phyloP scores from a whole-genome alignment of 352 stramenopile species.

The Pythium plurisporium region DNA sequence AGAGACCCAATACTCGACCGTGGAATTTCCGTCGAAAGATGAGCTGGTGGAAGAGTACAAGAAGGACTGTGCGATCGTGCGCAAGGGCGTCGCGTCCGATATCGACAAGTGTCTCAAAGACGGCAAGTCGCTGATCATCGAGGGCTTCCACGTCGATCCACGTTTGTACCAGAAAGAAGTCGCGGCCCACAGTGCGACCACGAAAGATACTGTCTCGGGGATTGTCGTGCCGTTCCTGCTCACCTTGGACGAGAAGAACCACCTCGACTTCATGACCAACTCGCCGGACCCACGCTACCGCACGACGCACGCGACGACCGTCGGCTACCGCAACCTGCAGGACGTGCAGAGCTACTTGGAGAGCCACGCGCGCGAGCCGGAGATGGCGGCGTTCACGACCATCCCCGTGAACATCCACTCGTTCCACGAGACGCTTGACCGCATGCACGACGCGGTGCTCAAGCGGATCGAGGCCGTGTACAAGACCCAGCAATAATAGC shows the following conservation, averaged over 20 bases:
- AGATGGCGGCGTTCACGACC: constrained; percentile 62
- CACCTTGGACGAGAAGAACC: constrained; percentile 45
- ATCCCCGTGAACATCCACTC: constrained; percentile 83
- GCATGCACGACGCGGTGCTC: constrained; percentile 82
- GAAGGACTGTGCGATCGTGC: constrained; percentile 76
- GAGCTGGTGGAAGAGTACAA: constrained; percentile 65
- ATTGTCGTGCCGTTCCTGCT: constrained; percentile 75
- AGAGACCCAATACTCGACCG: constrained; percentile 65
- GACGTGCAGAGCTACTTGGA: constrained; percentile 73
- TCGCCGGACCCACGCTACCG: constrained; percentile 81
- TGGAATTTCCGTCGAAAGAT: constrained; percentile 52
- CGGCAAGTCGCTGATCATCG: constrained; percentile 86
- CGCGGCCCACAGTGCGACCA: constrained; percentile 20
- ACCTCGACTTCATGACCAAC: constrained; percentile 77
- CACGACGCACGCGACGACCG: constrained; percentile 36
- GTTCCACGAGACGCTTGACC: constrained; percentile 81
- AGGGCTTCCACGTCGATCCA: constrained; percentile 84
- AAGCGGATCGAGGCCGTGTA: constrained; percentile 82
- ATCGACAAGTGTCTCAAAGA: constrained; percentile 89
- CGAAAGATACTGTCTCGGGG: constrained; percentile 40
- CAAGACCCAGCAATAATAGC: constrained; percentile 18
- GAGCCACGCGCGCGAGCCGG: constrained; percentile 37
- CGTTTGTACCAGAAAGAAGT: constrained; percentile 80
- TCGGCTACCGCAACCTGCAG: constrained; percentile 74
- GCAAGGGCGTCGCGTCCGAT: constrained; percentile 77